Percentiles rank a stretch among this genome's conserved stretches.
Evolutionary conservation across 257 asterid species (phyloP).

Genomic region (Nyctanthes arbortristis): DNA sequence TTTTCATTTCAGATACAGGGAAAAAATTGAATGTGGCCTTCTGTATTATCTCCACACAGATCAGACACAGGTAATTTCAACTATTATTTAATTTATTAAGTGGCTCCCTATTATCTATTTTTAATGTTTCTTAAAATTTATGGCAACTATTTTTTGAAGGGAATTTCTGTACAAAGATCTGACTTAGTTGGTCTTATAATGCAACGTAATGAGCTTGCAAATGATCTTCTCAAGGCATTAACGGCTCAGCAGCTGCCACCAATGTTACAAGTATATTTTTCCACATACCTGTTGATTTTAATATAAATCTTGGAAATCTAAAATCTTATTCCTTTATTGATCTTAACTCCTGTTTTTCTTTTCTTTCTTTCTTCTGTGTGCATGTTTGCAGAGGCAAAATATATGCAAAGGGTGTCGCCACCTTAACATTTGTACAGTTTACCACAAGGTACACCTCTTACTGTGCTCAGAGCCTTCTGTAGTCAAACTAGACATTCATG

Average conservation of each 20-base stretch:
- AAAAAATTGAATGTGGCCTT: slow-evolving; percentile 66
- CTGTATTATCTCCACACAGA: slow-evolving; percentile 92
- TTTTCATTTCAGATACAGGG: slow-evolving; percentile 61
- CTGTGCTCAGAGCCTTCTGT: slow-evolving; percentile 13
- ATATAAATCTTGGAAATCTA: slow-evolving; percentile 1
- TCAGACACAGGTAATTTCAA: slow-evolving; percentile 72
- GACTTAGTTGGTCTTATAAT: slow-evolving; percentile 84
- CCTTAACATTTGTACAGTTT: slow-evolving; percentile 77
- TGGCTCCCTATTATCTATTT: neutral
- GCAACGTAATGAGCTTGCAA: slow-evolving; percentile 97
- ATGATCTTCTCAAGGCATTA: slow-evolving; percentile 81
- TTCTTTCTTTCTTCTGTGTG: slow-evolving; percentile 26
- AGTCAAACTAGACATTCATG: slow-evolving; percentile 7
- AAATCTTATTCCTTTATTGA: neutral
- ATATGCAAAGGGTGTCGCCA: slow-evolving; percentile 88
- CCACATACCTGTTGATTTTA: slow-evolving; percentile 13
- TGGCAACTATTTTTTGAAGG: slow-evolving; percentile 48
- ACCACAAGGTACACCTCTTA: slow-evolving; percentile 69
- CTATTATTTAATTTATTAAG: slow-evolving; percentile 12
- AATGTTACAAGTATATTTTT: slow-evolving; percentile 64
- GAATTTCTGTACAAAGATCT: slow-evolving; percentile 78
- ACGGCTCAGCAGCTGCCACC: slow-evolving; percentile 83
- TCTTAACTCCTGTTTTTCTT: no score
- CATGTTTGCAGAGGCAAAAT: slow-evolving; percentile 82
- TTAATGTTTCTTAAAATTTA: slow-evolving; percentile 22